Evolutionary conservation across 2,329 filamentous ascomycete species (phyloP).

Genomic region (Cytospora piceicola): DNA sequence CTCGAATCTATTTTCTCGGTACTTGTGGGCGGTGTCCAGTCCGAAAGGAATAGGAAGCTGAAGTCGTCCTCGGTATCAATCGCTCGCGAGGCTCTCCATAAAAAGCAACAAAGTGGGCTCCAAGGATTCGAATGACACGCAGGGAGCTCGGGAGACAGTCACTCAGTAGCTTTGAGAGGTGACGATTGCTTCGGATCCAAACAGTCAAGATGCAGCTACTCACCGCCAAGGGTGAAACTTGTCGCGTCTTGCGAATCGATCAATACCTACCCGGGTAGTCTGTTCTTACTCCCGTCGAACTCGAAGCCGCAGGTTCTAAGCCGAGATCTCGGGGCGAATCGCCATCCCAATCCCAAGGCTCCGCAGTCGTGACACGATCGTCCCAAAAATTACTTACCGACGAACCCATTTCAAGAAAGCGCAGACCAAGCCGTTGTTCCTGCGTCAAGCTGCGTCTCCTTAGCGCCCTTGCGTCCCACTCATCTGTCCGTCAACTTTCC

Average conservation of each 20-base stretch:
- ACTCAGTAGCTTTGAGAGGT: background rate
- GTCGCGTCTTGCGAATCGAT: conserved; percentile 18
- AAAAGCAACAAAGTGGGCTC: background rate
- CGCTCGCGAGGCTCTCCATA: background rate
- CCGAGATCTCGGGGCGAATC: conserved; percentile 6
- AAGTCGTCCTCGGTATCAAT: background rate
- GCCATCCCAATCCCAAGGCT: background rate
- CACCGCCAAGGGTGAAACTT: conserved; percentile 24
- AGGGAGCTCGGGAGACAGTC: background rate
- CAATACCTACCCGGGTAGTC: background rate
- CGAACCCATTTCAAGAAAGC: conserved; percentile 15
- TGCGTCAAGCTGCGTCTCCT: conserved; percentile 25
- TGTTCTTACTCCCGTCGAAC: conserved; percentile 2
- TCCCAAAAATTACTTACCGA: conserved; percentile 10
- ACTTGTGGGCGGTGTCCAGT: conserved; percentile 12
- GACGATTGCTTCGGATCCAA: conserved; percentile 2
- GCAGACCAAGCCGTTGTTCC: conserved; percentile 24
- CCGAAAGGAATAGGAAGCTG: background rate
- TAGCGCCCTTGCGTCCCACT: conserved; percentile 26
- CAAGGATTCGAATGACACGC: background rate
- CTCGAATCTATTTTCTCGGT: conserved; percentile 13
- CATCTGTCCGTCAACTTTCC: conserved; percentile 10
- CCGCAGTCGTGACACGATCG: conserved; percentile 13
- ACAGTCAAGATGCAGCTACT: background rate
- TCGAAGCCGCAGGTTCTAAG: conserved; percentile 3